Percentiles rank a stretch among this genome's conserved stretches.
phyloP scores from a whole-genome alignment of 1,139 yeast genomes.

The Zhuliangozyma blackwelliae region DNA sequence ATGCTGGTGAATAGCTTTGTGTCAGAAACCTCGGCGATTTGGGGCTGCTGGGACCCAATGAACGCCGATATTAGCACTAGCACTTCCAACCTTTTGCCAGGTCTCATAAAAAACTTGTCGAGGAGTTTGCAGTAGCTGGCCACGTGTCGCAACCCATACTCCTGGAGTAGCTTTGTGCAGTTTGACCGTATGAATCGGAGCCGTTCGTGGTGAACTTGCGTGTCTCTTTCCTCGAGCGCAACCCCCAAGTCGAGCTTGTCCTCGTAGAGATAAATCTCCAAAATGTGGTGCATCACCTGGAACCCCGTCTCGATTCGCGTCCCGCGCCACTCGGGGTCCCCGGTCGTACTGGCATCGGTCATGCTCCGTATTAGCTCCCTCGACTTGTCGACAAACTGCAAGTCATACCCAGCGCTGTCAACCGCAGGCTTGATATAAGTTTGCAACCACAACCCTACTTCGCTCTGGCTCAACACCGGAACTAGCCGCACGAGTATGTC shows the following conservation, averaged over 20 bases:
- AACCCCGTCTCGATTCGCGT: conserved; percentile 21
- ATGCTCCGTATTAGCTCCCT: conserved; percentile 38
- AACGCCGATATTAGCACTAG: conserved; percentile 30
- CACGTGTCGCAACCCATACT: conserved; percentile 36
- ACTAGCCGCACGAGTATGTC: conserved; percentile 36
- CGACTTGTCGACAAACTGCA: conserved; percentile 37
- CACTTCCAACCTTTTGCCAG: conserved; percentile 29
- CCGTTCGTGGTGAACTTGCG: conserved; percentile 43
- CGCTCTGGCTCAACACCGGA: conserved; percentile 38
- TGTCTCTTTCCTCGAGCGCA: conserved; percentile 16
- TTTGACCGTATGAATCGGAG: conserved; percentile 45
- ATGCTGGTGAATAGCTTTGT: conserved; percentile 40
- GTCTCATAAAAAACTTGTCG: conserved; percentile 25
- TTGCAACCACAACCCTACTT: conserved; percentile 48
- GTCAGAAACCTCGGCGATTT: conserved; percentile 27
- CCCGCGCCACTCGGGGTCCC: conserved; percentile 22
- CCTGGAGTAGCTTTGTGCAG: conserved; percentile 34
- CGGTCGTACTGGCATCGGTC: conserved; percentile 19
- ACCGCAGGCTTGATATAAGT: conserved; percentile 52
- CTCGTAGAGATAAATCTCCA: conserved; percentile 25
- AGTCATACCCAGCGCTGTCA: conserved; percentile 55
- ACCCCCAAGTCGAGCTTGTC: conserved; percentile 16
- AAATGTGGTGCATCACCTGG: conserved; percentile 24
- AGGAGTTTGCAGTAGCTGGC: conserved; percentile 28
- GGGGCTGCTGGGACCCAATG: conserved; percentile 25